Evolutionary conservation across 2,329 filamentous ascomycete species (phyloP), one percentile per base, ranked within the genome.

Genomic region (Colletotrichum horii): DNA sequence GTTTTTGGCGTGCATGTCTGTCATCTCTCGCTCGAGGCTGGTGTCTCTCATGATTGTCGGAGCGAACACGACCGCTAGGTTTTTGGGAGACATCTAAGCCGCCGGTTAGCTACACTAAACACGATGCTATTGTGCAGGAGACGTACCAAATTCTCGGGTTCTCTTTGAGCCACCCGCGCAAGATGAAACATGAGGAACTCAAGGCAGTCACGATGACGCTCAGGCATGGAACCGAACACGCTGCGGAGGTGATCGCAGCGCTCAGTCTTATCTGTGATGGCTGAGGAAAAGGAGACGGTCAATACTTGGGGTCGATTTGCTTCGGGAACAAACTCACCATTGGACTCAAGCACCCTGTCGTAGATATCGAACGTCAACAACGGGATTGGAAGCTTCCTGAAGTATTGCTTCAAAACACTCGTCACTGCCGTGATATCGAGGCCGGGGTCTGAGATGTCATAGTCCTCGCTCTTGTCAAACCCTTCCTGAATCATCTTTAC

Each of bases 381-480:
- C 4, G 97, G 97, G 9, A 91, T 94, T 1, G 97, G 97, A 43
- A 98, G 89, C 85, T 96, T 97, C 79, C 97, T 92, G 91, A 99
- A 98, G 83, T 98, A 99, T 84, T 98, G 96, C 87, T 99, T 99
- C 80, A 99, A 86, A 24, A 96, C 95, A 82, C 95, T 98, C 3
- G 97, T 98, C 72, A 99, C 95, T 15, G 97, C 95, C 71, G 98
- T 97, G 77, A 99, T 98, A 83, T 99, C 97, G 70, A 98, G 90
- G 79, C 95, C 94, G 1, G 95, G 95, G 80, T 98, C 97, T 4
- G 96, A 97, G 74, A 99, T 97, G 82, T 98, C 96, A 82, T 93
- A 97, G 81, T 96, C 95, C 78, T 94, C 91, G 75, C 91, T 93
- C 83, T 93, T 94, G 83, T 98, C 96, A 83, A 99, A 98, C 15